These are phyloP conservation scores for Caryocar brasiliense DNA, from an alignment of 441 rosid genomes.

Conservation along the genomic window DNA sequence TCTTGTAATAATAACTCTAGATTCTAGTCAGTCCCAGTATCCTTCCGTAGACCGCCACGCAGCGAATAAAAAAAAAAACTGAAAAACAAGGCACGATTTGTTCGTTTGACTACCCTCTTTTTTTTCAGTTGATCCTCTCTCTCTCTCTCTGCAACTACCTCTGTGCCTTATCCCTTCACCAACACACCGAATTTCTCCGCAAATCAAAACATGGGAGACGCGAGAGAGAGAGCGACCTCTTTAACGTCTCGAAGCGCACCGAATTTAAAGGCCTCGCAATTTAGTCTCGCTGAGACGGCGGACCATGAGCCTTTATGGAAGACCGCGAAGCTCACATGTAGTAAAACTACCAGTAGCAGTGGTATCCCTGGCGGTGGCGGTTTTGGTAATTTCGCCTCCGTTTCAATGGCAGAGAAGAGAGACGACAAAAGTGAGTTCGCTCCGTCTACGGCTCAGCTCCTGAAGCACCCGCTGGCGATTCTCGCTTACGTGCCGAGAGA, in stretches of 20 bases:
- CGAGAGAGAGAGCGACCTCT: conserved; percentile 28
- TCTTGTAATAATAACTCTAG: no score
- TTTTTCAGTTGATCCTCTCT: neutral
- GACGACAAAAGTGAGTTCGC: conserved; percentile 39
- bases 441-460: conserved; percentile 62
- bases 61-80: neutral
- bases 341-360: neutral
- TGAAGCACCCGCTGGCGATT: conserved; percentile 64
- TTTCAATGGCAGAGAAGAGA: conserved; percentile 48
- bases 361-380: conserved; percentile 12
- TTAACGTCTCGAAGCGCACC: conserved; percentile 30
- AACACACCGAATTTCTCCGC: neutral
- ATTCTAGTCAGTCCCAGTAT: no score
- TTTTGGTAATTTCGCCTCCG: conserved; percentile 43
- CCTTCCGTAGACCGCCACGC: neutral
- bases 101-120: neutral
- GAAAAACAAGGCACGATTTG: neutral
- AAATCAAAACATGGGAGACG: conserved; percentile 40
- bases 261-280: conserved; percentile 31
- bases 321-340: conserved; percentile 1
- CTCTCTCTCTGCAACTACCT: neutral
- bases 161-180: conserved; percentile 27
- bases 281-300: conserved; percentile 8
- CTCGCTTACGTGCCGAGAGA: conserved; percentile 62
- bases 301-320: conserved; percentile 14